These are phyloP conservation scores for Xylariaceae sp. DNA, from an alignment of 2,329 filamentous ascomycete genomes.

Conservation along the genomic window DNA sequence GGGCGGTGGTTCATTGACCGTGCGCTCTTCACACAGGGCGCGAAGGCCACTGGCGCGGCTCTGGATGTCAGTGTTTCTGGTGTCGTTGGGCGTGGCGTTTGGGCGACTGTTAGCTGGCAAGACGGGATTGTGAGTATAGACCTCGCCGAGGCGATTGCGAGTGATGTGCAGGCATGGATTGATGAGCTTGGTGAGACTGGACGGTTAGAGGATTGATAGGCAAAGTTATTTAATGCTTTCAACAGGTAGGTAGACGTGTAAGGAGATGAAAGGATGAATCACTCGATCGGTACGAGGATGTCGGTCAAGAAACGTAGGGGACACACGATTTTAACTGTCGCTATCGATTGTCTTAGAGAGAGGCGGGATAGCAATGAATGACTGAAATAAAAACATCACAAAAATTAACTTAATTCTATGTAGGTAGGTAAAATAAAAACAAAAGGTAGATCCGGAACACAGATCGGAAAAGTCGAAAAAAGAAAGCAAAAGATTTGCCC, in stretches of 20 bases:
- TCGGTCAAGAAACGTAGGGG: not conserved
- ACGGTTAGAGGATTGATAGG: not conserved
- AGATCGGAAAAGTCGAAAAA: not conserved
- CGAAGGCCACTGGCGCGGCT: slow-evolving; percentile 38
- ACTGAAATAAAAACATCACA: no score
- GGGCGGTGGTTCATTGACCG: slow-evolving; percentile 36
- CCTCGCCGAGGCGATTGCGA: slow-evolving; percentile 34
- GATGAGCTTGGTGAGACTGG: slow-evolving; percentile 16
- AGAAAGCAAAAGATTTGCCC: slow-evolving; percentile 1
- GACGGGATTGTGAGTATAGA: slow-evolving; percentile 37
- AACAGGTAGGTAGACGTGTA: not conserved
- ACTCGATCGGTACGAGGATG: not conserved
- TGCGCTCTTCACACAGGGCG: slow-evolving; percentile 46
- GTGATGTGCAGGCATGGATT: slow-evolving; percentile 34
- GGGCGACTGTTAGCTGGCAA: slow-evolving; percentile 44
- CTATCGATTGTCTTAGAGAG: no score
- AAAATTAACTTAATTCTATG: no score
- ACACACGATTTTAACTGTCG: no score
- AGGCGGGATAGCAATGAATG: no score
- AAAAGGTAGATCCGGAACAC: not conserved
- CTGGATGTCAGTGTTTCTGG: slow-evolving; percentile 44
- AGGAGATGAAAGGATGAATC: not conserved
- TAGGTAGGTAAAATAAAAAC: no score
- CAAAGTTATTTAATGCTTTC: not conserved
- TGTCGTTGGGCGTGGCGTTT: slow-evolving; percentile 38